Conservation (phyloP, 257 asterid genomes). For the Petunia secreta region DNA sequence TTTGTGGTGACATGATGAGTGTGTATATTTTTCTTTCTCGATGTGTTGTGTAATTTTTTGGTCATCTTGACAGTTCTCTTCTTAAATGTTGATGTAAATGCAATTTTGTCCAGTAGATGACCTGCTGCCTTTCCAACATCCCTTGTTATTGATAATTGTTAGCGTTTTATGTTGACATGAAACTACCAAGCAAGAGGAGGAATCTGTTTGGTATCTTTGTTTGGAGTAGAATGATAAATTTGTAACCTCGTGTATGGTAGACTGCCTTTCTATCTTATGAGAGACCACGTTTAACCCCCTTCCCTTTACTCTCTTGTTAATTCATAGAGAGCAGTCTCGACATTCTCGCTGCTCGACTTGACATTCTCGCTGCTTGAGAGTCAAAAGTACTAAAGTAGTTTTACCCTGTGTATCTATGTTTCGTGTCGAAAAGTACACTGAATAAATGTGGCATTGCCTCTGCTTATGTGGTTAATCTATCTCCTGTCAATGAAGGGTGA, state of each 20-base stretch:
- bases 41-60: neutral
- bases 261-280: neutral
- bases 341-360: neutral
- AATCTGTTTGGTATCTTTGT: too few relatives aligned
- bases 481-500: neutral
- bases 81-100: slow-evolving; percentile 12
- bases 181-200: neutral
- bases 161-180: neutral
- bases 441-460: too few relatives aligned
- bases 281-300: neutral
- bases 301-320: neutral
- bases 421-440: too few relatives aligned
- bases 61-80: slow-evolving; percentile 3
- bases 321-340: neutral
- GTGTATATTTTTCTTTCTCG: neutral
- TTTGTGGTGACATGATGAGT: slow-evolving; percentile 49
- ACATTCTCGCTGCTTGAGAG: neutral
- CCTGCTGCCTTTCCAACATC: neutral
- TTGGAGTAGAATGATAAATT: too few relatives aligned
- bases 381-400: neutral
- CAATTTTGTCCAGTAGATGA: slow-evolving; percentile 13
- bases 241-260: too few relatives aligned
- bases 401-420: too few relatives aligned
- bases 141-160: neutral
- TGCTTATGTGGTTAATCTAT: too few relatives aligned